Percentiles rank a stretch among this genome's conserved stretches.
These are phyloP conservation scores for Acanthamoeba quina DNA, from an alignment of 208 protist genomes.

Conservation along the genomic window DNA sequence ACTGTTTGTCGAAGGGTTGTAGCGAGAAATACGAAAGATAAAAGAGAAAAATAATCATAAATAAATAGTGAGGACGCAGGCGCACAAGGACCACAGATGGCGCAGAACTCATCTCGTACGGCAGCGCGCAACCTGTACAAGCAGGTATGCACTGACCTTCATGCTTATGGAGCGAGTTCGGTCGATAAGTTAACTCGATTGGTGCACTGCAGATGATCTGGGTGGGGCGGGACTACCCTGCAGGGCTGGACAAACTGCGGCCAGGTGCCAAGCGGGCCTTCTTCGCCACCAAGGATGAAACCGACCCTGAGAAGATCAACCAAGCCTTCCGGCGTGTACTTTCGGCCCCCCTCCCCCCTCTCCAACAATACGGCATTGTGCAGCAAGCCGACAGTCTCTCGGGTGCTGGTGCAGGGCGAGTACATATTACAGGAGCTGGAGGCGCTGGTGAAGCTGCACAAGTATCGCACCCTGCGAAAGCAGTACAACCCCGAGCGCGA, in stretches of 20 bases:
- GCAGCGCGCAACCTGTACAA: slow-evolving; percentile 66
- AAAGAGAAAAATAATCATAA: too few species aligned
- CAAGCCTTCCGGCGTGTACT: slow-evolving; percentile 37
- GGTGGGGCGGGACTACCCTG: slow-evolving; percentile 60
- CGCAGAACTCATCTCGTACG: background rate
- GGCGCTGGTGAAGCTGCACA: slow-evolving; percentile 72
- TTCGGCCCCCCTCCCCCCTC: background rate
- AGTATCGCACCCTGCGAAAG: slow-evolving; percentile 67
- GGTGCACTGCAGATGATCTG: slow-evolving; percentile 25
- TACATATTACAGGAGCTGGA: slow-evolving; percentile 71
- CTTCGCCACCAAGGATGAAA: slow-evolving; percentile 61
- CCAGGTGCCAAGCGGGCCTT: slow-evolving; percentile 67
- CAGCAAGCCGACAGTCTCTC: background rate
- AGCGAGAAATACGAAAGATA: too few species aligned
- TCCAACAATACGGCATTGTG: background rate
- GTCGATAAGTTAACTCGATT: background rate
- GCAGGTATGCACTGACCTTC: background rate
- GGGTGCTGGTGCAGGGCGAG: slow-evolving; percentile 7
- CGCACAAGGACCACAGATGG: background rate
- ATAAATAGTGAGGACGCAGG: too few species aligned
- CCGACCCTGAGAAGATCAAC: slow-evolving; percentile 51
- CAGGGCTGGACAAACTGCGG: slow-evolving; percentile 36
- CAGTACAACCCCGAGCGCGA: slow-evolving; percentile 51
- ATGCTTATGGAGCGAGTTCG: too few species aligned
- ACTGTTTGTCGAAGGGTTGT: too few species aligned